These are phyloP conservation scores for Pulveroboletus ravenelii DNA, from an alignment of 768 basidiomycete species.

Conservation along the genomic window DNA sequence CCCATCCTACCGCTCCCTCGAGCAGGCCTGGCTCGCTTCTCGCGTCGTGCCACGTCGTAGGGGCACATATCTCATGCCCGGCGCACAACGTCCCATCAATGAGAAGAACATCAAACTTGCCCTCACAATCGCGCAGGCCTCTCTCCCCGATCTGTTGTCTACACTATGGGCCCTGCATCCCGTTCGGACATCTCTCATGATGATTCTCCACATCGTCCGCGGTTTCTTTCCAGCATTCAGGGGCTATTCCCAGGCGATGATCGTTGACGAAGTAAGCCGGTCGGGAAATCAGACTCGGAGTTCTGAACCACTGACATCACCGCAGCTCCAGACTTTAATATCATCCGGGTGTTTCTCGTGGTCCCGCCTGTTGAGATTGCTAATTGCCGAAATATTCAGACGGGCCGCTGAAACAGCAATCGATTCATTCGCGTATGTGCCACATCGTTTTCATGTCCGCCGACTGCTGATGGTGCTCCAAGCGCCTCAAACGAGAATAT, in stretches of 20 bases:
- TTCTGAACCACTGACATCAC: background rate
- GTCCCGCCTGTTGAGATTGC: constrained; percentile 53
- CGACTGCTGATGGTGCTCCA: constrained; percentile 1
- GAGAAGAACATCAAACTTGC: constrained; percentile 55
- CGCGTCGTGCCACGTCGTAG: constrained; percentile 45
- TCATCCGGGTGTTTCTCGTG: constrained; percentile 70
- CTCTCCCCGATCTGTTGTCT: constrained; percentile 51
- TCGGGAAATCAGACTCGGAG: constrained; percentile 7
- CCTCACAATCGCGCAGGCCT: constrained; percentile 46
- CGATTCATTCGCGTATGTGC: constrained; percentile 69
- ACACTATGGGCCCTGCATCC: constrained; percentile 56
- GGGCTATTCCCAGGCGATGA: constrained; percentile 82
- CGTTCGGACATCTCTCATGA: constrained; percentile 63
- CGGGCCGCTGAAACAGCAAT: constrained; percentile 60
- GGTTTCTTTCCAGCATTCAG: constrained; percentile 78
- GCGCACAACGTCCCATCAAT: constrained; percentile 63
- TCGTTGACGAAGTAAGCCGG: constrained; percentile 71
- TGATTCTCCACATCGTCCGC: constrained; percentile 63
- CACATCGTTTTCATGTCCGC: constrained; percentile 13
- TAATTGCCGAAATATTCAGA: constrained; percentile 60
- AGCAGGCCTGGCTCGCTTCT: constrained; percentile 57
- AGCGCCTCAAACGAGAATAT: constrained; percentile 67
- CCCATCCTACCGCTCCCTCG: constrained; percentile 14
- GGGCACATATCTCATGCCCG: constrained; percentile 51
- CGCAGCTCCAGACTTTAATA: constrained; percentile 64